Conservation (phyloP, 306 rosid species). For the Cucurbita pepo region DNA sequence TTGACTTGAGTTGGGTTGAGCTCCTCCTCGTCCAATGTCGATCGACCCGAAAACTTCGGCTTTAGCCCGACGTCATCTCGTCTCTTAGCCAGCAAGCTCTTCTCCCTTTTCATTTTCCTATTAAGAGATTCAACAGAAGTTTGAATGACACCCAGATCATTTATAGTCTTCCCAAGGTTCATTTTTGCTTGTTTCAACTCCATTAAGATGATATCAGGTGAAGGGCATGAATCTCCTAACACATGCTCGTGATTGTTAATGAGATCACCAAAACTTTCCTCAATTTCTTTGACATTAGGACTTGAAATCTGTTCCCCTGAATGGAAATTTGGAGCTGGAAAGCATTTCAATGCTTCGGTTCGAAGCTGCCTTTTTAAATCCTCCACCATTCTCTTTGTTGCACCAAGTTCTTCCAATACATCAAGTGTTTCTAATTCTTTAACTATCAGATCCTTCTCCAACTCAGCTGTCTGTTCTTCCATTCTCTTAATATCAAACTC, state of each 20-base stretch:
- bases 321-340: slow-evolving; percentile 15
- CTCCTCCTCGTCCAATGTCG: not conserved
- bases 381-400: slow-evolving; percentile 71
- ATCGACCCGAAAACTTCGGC: not conserved
- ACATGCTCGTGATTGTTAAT: slow-evolving; percentile 17
- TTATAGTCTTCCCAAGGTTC: slow-evolving; percentile 69
- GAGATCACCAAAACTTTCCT: slow-evolving; percentile 16
- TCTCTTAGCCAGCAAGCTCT: slow-evolving; percentile 46
- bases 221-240: slow-evolving; percentile 30
- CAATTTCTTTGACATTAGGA: slow-evolving; percentile 43
- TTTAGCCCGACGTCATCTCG: not conserved
- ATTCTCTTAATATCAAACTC: slow-evolving; percentile 73
- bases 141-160: slow-evolving; percentile 68
- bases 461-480: slow-evolving; percentile 81
- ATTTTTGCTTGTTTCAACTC: slow-evolving; percentile 71
- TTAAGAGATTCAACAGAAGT: slow-evolving; percentile 61
- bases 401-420: slow-evolving; percentile 79
- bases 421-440: slow-evolving; percentile 94
- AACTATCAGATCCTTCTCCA: slow-evolving; percentile 91
- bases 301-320: slow-evolving; percentile 19
- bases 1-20: not conserved
- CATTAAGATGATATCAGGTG: slow-evolving; percentile 47
- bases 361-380: slow-evolving; percentile 71
- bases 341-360: slow-evolving; percentile 50
- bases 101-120: slow-evolving; percentile 74